These are phyloP conservation scores for Diaporthe nobilis DNA, from an alignment of 2,329 filamentous ascomycete species.

Conservation along the genomic window DNA sequence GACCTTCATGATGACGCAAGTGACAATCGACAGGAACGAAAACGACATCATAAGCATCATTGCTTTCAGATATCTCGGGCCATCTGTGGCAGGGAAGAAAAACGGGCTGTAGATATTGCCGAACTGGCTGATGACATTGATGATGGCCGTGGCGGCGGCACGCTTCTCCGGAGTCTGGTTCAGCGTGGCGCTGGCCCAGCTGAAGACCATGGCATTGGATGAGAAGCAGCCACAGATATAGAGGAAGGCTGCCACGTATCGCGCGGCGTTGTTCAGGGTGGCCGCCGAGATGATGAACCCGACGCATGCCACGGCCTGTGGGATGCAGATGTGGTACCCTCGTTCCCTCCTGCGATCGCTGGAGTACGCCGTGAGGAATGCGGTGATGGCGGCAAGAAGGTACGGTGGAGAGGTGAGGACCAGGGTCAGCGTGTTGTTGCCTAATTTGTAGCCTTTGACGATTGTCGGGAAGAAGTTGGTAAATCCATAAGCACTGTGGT, in stretches of 20 bases:
- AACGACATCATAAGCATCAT: conserved; percentile 19
- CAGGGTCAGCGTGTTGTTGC: conserved; percentile 56
- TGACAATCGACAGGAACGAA: not conserved
- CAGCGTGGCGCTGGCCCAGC: conserved; percentile 58
- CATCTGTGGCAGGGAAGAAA: conserved; percentile 53
- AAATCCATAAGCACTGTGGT: not conserved
- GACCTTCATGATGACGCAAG: not conserved
- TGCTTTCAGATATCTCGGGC: conserved; percentile 44
- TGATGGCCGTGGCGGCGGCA: conserved; percentile 50
- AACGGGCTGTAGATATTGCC: conserved; percentile 57
- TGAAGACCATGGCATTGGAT: conserved; percentile 59
- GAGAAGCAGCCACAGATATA: conserved; percentile 54
- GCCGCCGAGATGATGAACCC: conserved; percentile 55
- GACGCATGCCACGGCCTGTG: conserved; percentile 55
- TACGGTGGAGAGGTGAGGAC: conserved; percentile 63
- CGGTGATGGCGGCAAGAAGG: conserved; percentile 58
- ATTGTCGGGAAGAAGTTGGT: conserved; percentile 6
- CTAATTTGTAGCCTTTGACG: conserved; percentile 53
- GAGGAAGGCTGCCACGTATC: conserved; percentile 53
- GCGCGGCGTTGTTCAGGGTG: conserved; percentile 49
- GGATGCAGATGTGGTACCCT: conserved; percentile 56
- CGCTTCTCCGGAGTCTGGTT: conserved; percentile 61
- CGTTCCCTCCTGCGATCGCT: conserved; percentile 59
- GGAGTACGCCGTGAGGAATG: conserved; percentile 57
- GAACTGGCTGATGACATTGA: conserved; percentile 53